phyloP scores from a whole-genome alignment of 2,329 filamentous ascomycete genomes.

The Lasiodiplodia hormozganensis region DNA sequence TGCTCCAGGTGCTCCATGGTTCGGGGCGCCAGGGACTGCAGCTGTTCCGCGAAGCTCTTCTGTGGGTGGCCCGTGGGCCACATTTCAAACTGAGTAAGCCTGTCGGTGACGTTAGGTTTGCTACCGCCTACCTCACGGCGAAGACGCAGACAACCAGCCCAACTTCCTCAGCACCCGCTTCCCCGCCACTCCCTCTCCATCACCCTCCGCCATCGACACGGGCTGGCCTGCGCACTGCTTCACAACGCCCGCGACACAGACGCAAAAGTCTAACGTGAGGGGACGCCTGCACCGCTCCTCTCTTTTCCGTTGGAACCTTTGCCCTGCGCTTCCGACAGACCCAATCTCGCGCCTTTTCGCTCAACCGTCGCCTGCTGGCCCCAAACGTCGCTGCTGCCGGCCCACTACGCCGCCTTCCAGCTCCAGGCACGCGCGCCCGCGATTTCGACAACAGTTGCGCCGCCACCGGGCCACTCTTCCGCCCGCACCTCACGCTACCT shows the following conservation, averaged over 20 bases:
- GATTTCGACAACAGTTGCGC: neutral
- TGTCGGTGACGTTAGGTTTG: conserved; percentile 5
- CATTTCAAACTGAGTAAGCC: conserved; percentile 1
- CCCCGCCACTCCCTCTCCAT: conserved; percentile 24
- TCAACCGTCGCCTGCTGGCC: conserved; percentile 8
- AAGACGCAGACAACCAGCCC: conserved; percentile 28
- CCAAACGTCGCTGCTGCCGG: neutral
- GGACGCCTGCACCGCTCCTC: conserved; percentile 32
- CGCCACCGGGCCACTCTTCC: conserved; percentile 7
- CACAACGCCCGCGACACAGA: neutral
- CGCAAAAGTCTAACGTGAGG: conserved; percentile 11
- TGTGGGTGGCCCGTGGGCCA: neutral
- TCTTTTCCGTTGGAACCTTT: conserved; percentile 27
- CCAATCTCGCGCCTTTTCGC: conserved; percentile 14
- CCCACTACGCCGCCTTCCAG: conserved; percentile 13
- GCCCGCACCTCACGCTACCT: conserved; percentile 16
- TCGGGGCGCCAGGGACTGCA: neutral
- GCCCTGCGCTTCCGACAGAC: conserved; percentile 24
- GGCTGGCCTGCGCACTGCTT: conserved; percentile 11
- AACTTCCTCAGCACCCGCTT: conserved; percentile 33
- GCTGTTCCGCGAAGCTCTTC: neutral
- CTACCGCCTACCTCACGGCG: conserved; percentile 30
- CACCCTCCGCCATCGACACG: conserved; percentile 21
- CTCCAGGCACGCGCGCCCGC: conserved; percentile 6
- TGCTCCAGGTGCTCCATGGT: neutral